Evolutionary conservation across 108 stramenopile genomes (phyloP).

Genomic region (Cyclotella sp.): DNA sequence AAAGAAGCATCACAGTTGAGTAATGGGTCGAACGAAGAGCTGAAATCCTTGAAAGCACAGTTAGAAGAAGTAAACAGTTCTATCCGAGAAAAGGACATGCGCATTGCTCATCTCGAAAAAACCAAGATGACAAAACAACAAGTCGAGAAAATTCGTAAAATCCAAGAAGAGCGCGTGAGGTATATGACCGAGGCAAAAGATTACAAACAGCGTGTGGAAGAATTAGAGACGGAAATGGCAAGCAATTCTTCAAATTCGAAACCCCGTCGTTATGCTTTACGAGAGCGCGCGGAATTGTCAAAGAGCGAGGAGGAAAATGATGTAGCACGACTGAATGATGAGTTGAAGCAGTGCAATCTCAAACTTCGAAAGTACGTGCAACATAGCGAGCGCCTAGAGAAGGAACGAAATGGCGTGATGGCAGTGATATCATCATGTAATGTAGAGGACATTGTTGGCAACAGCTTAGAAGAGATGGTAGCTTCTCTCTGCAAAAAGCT

Average conservation of each 20-base stretch:
- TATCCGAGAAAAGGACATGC: constrained; percentile 63
- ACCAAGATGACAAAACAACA: constrained; percentile 79
- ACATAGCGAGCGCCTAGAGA: constrained; percentile 76
- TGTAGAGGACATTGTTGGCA: constrained; percentile 57
- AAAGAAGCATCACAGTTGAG: constrained; percentile 25
- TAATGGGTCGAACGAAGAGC: constrained; percentile 5
- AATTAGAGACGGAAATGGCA: constrained; percentile 45
- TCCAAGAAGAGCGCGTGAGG: constrained; percentile 60
- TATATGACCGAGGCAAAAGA: constrained; percentile 63
- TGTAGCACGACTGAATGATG: constrained; percentile 60
- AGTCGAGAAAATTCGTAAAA: constrained; percentile 69
- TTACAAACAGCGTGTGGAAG: constrained; percentile 57
- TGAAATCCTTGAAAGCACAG: constrained; percentile 29
- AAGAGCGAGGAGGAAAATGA: constrained; percentile 45
- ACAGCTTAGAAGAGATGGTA: constrained; percentile 66
- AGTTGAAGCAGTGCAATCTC: constrained; percentile 75
- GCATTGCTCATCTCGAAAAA: constrained; percentile 85
- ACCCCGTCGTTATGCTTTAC: constrained; percentile 29
- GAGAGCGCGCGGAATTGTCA: constrained; percentile 32
- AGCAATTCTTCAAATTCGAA: constrained; percentile 5
- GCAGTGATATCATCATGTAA: constrained; percentile 49
- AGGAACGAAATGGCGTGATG: constrained; percentile 71
- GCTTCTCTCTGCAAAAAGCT: constrained; percentile 68
- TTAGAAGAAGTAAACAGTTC: constrained; percentile 54
- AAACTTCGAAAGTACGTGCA: constrained; percentile 84